phyloP scores from a whole-genome alignment of 805 yeast species.

The Kodamaea kaohsiungensis region DNA sequence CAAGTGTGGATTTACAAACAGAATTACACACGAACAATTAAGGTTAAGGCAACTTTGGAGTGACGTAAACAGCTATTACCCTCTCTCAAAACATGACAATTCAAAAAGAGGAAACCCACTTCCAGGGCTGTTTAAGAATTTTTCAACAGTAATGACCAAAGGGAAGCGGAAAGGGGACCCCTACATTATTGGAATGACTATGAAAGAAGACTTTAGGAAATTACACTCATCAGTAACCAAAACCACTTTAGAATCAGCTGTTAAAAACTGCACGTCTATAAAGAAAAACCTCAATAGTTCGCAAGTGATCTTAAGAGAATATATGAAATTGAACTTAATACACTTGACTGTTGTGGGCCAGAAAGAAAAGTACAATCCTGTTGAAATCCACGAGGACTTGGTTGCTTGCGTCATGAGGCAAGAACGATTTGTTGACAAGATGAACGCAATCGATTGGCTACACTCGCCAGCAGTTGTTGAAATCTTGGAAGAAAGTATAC shows the following conservation, averaged over 20 bases:
- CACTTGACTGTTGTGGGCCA: constrained; percentile 8
- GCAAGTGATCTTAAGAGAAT: constrained; percentile 4
- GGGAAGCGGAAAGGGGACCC: neutral
- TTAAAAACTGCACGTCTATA: neutral
- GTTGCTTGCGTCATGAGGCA: constrained; percentile 27
- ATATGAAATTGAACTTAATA: constrained; percentile 15
- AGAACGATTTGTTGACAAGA: constrained; percentile 22
- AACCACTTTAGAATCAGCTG: neutral
- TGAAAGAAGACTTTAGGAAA: neutral
- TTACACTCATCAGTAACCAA: too few relatives aligned
- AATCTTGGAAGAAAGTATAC: constrained; percentile 15
- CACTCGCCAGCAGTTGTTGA: constrained; percentile 14
- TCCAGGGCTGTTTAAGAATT: constrained; percentile 11
- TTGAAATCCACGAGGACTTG: constrained; percentile 22
- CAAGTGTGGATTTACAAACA: neutral
- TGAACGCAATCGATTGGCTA: constrained; percentile 21
- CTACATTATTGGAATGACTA: neutral
- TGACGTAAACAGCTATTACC: neutral
- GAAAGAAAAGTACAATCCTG: neutral
- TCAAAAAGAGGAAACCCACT: neutral
- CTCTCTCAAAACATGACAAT: neutral
- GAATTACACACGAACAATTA: neutral
- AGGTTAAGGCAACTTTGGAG: neutral
- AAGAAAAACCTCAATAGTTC: neutral
- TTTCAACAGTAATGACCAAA: constrained; percentile 7